Evolutionary conservation across 2,329 filamentous ascomycete genomes (phyloP).

Genomic region (Penicillium digitatum): DNA sequence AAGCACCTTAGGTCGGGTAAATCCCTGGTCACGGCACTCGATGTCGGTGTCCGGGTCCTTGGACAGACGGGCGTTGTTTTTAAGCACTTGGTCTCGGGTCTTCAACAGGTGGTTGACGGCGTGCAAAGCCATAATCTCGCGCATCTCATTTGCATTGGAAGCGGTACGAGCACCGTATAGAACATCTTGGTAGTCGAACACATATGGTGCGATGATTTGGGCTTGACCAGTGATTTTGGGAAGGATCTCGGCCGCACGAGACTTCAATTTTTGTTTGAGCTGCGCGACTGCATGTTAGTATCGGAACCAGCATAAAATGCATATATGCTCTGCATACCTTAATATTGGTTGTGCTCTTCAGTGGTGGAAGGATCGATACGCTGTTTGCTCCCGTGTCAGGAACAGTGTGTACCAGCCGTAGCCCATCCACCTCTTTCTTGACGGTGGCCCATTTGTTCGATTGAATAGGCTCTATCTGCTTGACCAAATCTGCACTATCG

Average conservation of each 20-base stretch:
- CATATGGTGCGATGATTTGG: conserved; percentile 61
- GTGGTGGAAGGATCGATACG: conserved; percentile 25
- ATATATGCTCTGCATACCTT: conserved; percentile 29
- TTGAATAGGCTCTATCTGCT: conserved; percentile 47
- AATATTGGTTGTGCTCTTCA: conserved; percentile 33
- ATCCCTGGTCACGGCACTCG: conserved; percentile 87
- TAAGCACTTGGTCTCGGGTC: conserved; percentile 84
- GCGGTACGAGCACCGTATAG: conserved; percentile 69
- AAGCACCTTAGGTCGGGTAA: conserved; percentile 88
- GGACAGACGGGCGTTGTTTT: conserved; percentile 78
- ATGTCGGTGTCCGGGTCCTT: conserved; percentile 63
- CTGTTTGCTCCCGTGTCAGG: conserved; percentile 29
- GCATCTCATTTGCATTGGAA: conserved; percentile 64
- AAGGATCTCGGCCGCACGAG: conserved; percentile 52
- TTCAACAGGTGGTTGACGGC: conserved; percentile 90
- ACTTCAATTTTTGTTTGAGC: conserved; percentile 67
- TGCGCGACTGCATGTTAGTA: conserved; percentile 44
- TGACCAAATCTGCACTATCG: conserved; percentile 57
- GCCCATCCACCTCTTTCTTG: conserved; percentile 36
- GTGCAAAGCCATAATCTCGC: conserved; percentile 73
- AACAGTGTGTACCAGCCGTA: conserved; percentile 31
- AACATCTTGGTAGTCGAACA: conserved; percentile 81
- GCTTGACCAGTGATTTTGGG: conserved; percentile 59
- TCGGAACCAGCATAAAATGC: background rate
- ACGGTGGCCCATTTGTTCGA: conserved; percentile 49